Evolutionary conservation across 2,329 filamentous ascomycete species (phyloP), one percentile per base, ranked within the genome.

Genomic region (Xylariomycetidae sp.): DNA sequence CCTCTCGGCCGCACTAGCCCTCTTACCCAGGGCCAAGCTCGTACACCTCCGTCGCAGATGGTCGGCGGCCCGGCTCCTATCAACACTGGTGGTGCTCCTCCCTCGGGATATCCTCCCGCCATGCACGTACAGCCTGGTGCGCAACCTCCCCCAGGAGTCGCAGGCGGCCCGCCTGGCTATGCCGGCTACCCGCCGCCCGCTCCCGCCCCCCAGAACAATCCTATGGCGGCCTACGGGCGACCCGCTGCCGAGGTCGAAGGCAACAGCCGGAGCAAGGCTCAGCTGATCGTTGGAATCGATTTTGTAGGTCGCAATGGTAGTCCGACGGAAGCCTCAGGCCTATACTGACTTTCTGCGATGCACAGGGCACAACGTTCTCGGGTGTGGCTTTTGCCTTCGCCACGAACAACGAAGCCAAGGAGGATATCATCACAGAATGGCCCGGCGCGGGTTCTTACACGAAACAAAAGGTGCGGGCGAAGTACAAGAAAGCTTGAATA

Each of bases 361-460:
- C 52, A 90, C 52, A 94, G 87, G 87, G 92, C 47, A 98, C 92
- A 13, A 98, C 92, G 5, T 98, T 96, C 61, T 96, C 92, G 3
- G 92, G 92, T 58, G 90, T 96, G 43, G 92, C 92, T 22, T 95
- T 93, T 58, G 89, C 89, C 19, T 98, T 95, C 64, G 89, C 89
- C 41, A 95, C 90, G 39, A 95, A 95, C 65, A 94, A 90, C 49
- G 89, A 95, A 63, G 88, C 89, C 40, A 93, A 95, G 61, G 92
- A 96, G 64, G 90, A 96, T 61, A 96, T 96, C 52, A 98, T 98
- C 52, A 93, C 90, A 43, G 92, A 98, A 66, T 98, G 92, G 92
- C 92, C 92, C 17, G 92, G 92, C 49, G 89, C 92, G 22, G 92
- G 92, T 48, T 95, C 92, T 36, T 90, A 95, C 60, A 95, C 92